Evolutionary conservation across 1,284 basidiomycete species (phyloP).

Genomic region (Sanguinoderma infundibulare): DNA sequence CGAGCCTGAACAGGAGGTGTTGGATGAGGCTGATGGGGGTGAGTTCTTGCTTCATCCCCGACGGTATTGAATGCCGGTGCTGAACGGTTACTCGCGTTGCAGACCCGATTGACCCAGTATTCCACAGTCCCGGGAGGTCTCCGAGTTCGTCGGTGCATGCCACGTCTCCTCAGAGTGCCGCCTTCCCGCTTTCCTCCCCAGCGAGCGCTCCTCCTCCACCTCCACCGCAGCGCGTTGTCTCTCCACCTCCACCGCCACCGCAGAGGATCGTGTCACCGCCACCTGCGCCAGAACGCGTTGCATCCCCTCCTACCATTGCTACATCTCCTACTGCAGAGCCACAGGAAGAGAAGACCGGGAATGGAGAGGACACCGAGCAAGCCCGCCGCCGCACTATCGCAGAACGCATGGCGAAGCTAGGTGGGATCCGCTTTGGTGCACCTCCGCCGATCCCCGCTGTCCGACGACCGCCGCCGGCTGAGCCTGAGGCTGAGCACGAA

Average conservation of each 20-base stretch:
- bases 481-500: slow-evolving; percentile 41
- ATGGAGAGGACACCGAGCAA: slow-evolving; percentile 52
- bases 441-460: slow-evolving; percentile 45
- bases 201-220: slow-evolving; percentile 21
- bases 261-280: slow-evolving; percentile 17
- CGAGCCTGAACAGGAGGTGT: slow-evolving; percentile 49
- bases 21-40: slow-evolving; percentile 69
- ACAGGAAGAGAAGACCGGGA: slow-evolving; percentile 20
- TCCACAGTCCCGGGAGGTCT: slow-evolving; percentile 46
- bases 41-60: slow-evolving; percentile 26
- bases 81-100: slow-evolving; percentile 8
- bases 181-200: slow-evolving; percentile 14
- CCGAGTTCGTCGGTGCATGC: slow-evolving; percentile 9
- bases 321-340: slow-evolving; percentile 2
- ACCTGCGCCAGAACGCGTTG: slow-evolving; percentile 3
- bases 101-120: slow-evolving; percentile 72
- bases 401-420: slow-evolving; percentile 80
- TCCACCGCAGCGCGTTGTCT: slow-evolving; percentile 13
- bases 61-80: neutral
- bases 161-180: slow-evolving; percentile 1
- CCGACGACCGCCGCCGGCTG: slow-evolving; percentile 43
- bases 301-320: slow-evolving; percentile 1
- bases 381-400: slow-evolving; percentile 66
- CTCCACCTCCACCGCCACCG: slow-evolving; percentile 15
- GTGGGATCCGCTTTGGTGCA: slow-evolving; percentile 73